Conservation (phyloP, 1,139 yeast species). For the Zhuliangozyma parablackwelliae region DNA sequence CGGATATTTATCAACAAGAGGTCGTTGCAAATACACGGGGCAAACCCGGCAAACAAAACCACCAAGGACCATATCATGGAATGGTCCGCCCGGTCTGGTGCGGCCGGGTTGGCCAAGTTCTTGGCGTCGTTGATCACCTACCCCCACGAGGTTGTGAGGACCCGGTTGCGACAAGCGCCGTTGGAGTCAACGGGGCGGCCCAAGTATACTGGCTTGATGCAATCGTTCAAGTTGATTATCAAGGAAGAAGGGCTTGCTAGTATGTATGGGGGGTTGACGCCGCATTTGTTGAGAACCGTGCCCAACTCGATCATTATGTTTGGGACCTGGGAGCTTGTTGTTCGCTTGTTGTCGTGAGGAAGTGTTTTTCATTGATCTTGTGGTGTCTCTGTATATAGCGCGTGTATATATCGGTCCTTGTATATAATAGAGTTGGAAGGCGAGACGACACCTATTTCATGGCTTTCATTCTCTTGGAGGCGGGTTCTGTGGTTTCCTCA, state of each 20-base stretch:
- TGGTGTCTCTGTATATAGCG: background rate
- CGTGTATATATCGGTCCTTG: no score
- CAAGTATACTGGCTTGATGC: conserved; percentile 85
- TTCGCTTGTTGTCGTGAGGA: conserved; percentile 52
- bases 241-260: conserved; percentile 91
- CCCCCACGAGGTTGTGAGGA: conserved; percentile 96
- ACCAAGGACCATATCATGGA: conserved; percentile 66
- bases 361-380: background rate
- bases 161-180: conserved; percentile 95
- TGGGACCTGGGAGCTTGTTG: conserved; percentile 97
- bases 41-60: conserved; percentile 41
- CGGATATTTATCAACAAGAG: conserved; percentile 62
- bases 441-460: background rate
- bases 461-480: conserved; percentile 6
- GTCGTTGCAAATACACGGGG: conserved; percentile 44
- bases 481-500: background rate
- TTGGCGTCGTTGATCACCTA: conserved; percentile 89
- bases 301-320: conserved; percentile 98
- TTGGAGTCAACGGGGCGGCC: conserved; percentile 64
- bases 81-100: conserved; percentile 96
- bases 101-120: conserved; percentile 95
- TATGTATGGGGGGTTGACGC: conserved; percentile 97
- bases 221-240: conserved; percentile 75
- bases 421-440: no score
- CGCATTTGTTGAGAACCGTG: conserved; percentile 92